Conservation (phyloP, 352 stramenopile genomes). For the Pseudoperonospora humuli region DNA sequence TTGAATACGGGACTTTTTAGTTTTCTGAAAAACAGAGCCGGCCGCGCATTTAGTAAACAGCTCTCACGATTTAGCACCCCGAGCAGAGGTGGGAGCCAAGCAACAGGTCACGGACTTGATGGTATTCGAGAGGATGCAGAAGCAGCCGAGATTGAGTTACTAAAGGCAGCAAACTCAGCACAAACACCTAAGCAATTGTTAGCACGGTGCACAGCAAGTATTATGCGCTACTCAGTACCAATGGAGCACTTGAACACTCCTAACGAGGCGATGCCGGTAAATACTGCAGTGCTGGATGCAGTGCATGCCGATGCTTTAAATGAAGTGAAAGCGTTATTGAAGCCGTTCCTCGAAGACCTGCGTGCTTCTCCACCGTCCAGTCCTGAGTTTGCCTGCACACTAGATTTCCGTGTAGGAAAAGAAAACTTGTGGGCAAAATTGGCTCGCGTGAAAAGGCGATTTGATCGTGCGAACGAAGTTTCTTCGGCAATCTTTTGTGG, state of each 20-base stretch:
- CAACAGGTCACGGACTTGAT: constrained; percentile 17
- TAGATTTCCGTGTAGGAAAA: constrained; percentile 54
- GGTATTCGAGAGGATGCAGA: constrained; percentile 43
- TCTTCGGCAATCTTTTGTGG: constrained; percentile 59
- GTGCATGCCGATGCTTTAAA: constrained; percentile 46
- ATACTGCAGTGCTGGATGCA: constrained; percentile 28
- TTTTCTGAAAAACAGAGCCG: constrained; percentile 65
- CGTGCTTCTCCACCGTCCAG: constrained; percentile 22
- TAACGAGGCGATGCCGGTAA: constrained; percentile 53
- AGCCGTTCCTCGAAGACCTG: constrained; percentile 49
- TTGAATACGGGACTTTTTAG: constrained; percentile 72
- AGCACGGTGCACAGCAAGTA: constrained; percentile 36
- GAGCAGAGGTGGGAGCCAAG: constrained; percentile 3
- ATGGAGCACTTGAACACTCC: constrained; percentile 43
- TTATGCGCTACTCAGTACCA: constrained; percentile 46
- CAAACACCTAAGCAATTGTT: constrained; percentile 41
- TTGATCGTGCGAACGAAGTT: constrained; percentile 56
- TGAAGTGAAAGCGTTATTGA: constrained; percentile 38
- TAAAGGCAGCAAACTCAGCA: constrained; percentile 7
- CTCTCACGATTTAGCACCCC: constrained; percentile 38
- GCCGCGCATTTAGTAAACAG: constrained; percentile 58
- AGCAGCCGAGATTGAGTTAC: constrained; percentile 25
- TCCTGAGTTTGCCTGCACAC: constrained; percentile 32
- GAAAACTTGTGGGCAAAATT: constrained; percentile 50
- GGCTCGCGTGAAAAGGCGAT: constrained; percentile 34